phyloP scores from a whole-genome alignment of 2,329 filamentous ascomycete genomes.

The Phialophora verrucosa region DNA sequence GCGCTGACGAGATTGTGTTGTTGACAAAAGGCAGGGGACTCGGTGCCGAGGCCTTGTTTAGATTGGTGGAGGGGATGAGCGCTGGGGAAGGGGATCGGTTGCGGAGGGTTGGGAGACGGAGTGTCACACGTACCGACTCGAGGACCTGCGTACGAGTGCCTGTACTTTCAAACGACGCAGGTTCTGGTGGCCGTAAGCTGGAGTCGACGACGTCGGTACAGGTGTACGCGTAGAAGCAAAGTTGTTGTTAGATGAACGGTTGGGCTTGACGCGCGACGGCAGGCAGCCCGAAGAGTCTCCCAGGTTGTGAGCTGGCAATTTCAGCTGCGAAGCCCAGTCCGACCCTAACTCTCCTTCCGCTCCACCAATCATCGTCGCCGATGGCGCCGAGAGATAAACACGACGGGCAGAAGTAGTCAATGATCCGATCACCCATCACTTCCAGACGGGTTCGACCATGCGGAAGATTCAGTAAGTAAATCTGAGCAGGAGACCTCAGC shows the following conservation, averaged over 20 bases:
- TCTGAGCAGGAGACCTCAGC: not conserved
- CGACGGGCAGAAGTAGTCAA: not conserved
- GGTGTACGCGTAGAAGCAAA: not conserved
- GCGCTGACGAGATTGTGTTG: slow-evolving; percentile 24
- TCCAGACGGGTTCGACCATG: not conserved
- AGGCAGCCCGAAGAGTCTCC: not conserved
- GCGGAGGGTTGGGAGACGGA: slow-evolving; percentile 1
- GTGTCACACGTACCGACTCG: slow-evolving; percentile 8
- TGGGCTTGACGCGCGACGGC: not conserved
- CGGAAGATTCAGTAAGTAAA: not conserved
- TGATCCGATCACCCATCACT: not conserved
- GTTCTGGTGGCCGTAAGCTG: not conserved
- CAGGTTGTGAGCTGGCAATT: slow-evolving; percentile 11
- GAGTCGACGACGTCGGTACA: not conserved
- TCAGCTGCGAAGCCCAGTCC: slow-evolving; percentile 6
- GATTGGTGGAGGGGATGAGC: slow-evolving; percentile 12
- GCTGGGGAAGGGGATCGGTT: slow-evolving; percentile 19
- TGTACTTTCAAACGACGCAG: not conserved
- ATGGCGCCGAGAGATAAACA: slow-evolving; percentile 22
- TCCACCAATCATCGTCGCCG: slow-evolving; percentile 24
- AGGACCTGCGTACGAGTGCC: not conserved
- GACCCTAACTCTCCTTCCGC: slow-evolving; percentile 2
- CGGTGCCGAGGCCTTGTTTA: slow-evolving; percentile 15
- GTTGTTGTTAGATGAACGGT: not conserved
- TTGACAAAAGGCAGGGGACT: slow-evolving; percentile 30